These are phyloP conservation scores for Suillus fuscotomentosus DNA, from an alignment of 768 basidiomycete genomes.

Conservation along the genomic window DNA sequence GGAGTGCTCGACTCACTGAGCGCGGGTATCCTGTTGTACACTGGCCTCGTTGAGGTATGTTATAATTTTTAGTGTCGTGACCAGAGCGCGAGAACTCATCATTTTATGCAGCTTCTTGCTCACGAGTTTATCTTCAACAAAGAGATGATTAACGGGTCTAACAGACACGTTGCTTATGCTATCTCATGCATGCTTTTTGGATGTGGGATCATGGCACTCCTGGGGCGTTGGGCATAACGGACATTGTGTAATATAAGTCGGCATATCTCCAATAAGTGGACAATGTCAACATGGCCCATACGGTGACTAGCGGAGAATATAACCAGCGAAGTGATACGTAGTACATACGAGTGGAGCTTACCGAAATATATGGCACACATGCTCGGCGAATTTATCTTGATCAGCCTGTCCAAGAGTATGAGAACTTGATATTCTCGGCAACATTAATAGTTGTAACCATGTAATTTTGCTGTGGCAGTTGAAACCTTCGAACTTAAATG, in stretches of 20 bases:
- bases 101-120: constrained; percentile 66
- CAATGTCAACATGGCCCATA: too few species aligned
- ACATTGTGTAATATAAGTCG: too few species aligned
- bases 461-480: neutral
- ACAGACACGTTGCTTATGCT: constrained; percentile 66
- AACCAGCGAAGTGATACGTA: too few species aligned
- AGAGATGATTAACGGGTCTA: constrained; percentile 74
- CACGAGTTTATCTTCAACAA: constrained; percentile 94
- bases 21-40: constrained; percentile 86
- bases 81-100: constrained; percentile 4
- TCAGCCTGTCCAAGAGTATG: too few species aligned
- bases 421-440: too few species aligned
- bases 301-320: too few species aligned
- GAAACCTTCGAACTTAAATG: too few species aligned
- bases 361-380: too few species aligned
- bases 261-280: too few species aligned
- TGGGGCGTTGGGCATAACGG: constrained; percentile 85
- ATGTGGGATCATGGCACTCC: constrained; percentile 84
- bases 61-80: neutral
- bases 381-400: too few species aligned
- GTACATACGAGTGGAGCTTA: too few species aligned
- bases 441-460: neutral
- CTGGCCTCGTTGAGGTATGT: constrained; percentile 78
- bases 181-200: constrained; percentile 79
- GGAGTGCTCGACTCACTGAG: constrained; percentile 85